These are phyloP conservation scores for Monotropa hypopitys DNA, from an alignment of 179 eudicot species.

Conservation along the genomic window DNA sequence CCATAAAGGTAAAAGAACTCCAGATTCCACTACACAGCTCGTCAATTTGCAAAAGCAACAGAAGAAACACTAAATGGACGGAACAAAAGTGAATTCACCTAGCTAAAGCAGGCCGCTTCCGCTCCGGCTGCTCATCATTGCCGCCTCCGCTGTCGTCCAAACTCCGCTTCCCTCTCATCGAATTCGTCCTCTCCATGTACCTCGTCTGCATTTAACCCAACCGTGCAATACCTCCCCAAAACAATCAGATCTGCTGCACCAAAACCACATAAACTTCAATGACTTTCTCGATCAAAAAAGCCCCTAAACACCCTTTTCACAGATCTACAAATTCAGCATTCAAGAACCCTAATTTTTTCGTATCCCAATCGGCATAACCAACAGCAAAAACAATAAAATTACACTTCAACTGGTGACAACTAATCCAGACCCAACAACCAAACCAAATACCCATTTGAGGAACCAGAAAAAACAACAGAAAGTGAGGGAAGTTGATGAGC, in stretches of 20 bases:
- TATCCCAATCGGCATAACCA: neutral
- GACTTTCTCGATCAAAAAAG: too few species aligned
- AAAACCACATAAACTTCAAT: too few species aligned
- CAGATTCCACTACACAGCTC: neutral
- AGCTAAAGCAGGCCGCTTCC: slow-evolving; percentile 86
- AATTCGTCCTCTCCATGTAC: slow-evolving; percentile 69
- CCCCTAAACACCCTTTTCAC: too few species aligned
- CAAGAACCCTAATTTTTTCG: too few species aligned
- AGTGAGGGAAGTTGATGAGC: neutral
- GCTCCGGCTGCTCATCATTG: slow-evolving; percentile 69
- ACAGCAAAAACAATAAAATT: neutral
- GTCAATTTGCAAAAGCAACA: neutral
- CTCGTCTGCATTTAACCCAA: slow-evolving; percentile 53
- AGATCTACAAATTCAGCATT: too few species aligned
- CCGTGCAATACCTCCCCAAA: too few species aligned
- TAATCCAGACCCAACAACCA: neutral
- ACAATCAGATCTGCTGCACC: too few species aligned
- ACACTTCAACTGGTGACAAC: neutral
- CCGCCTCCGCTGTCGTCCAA: slow-evolving; percentile 56
- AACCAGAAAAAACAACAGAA: neutral
- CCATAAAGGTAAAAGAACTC: neutral
- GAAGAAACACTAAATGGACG: neutral
- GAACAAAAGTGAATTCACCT: slow-evolving; percentile 31
- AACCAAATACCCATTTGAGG: neutral
- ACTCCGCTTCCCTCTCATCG: slow-evolving; percentile 71